Conservation (phyloP, 2,329 filamentous ascomycete species). For the Hirsutella rhossiliensis region DNA sequence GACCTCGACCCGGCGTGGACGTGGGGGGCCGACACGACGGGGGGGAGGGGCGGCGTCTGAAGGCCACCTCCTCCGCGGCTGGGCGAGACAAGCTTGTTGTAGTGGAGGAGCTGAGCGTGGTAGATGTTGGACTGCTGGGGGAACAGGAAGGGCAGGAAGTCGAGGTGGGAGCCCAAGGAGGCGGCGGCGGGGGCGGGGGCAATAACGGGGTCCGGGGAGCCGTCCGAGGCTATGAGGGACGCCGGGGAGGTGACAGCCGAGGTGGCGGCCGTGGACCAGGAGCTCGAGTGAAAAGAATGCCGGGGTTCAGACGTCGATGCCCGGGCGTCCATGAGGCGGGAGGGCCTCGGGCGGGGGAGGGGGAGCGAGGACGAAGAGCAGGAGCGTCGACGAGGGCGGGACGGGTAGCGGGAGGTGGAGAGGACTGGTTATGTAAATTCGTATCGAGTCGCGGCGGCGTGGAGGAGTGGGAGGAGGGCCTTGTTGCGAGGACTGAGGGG, state of each 20-base stretch:
- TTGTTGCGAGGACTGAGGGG: too few species aligned
- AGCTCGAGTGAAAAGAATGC: conserved; percentile 23
- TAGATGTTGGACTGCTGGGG: conserved; percentile 47
- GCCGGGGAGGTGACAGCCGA: conserved; percentile 12
- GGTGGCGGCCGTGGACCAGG: conserved; percentile 18
- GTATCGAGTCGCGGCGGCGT: too few species aligned
- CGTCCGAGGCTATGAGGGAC: conserved; percentile 16
- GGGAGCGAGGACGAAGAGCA: neutral
- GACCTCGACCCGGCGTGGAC: conserved; percentile 44
- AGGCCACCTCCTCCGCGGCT: conserved; percentile 39
- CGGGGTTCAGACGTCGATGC: conserved; percentile 24
- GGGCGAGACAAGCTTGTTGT: conserved; percentile 53
- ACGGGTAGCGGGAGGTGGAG: too few species aligned
- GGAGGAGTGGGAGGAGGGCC: too few species aligned
- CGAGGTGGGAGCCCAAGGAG: conserved; percentile 31
- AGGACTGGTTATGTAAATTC: too few species aligned
- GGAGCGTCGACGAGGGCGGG: neutral
- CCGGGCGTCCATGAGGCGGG: conserved; percentile 26
- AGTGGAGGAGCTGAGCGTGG: conserved; percentile 50
- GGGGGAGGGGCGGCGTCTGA: conserved; percentile 42
- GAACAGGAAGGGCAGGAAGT: conserved; percentile 44
- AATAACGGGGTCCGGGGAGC: conserved; percentile 16
- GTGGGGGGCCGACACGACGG: conserved; percentile 42
- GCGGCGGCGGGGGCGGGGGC: conserved; percentile 8
- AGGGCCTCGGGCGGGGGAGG: conserved; percentile 5